Evolutionary conservation across 352 stramenopile genomes (phyloP), one percentile per base, ranked within the genome.

Genomic region (Phytopythium chamaehyphon): DNA sequence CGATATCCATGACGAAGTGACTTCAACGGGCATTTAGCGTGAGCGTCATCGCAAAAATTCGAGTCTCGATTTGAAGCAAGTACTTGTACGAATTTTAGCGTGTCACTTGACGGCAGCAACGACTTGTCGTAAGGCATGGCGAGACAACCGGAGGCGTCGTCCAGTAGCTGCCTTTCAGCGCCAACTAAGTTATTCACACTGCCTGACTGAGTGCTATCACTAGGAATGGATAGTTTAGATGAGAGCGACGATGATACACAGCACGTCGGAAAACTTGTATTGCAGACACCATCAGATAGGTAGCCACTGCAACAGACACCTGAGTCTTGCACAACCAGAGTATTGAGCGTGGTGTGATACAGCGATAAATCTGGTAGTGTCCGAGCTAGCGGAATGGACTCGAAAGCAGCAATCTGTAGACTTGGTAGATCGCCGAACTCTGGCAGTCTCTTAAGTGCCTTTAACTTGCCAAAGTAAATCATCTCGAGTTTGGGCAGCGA

Each of bases 221-320:
- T 21, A 48, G 19, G 6, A 7, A 36, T 9, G 42, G 37, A 8
- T 14, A 42, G 2, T 42, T 6, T 14, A n/a, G 37, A n/a, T 21
- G 14, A 42, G 6, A n/a, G 15, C 15, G 37, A 22, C 37, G 16
- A 40, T 8, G 26, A 22, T 40, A 2, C 33, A 19, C 63, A 68
- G 21, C 63, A 71, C 47, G n/a, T 71, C 22, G 39, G 59, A 19
- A 68, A 68, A 2, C 18, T 65, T 19, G 59, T 71, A 26, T 71
- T 65, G 42, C 63, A 71, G 8, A 8, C 35, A 9, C 63, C 63
- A 9, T 33, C 51, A 9, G 24, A 53, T 1, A 71, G 40, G 44
- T 65, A 71, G 3, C 63, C 63, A 49, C 55, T 71, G 44, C 63
- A 71, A 38, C 63, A 71, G 15, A 19, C 48, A 2, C 51, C 42